Evolutionary conservation across 768 basidiomycete species (phyloP).

Genomic region (Filobasidium wieringae): DNA sequence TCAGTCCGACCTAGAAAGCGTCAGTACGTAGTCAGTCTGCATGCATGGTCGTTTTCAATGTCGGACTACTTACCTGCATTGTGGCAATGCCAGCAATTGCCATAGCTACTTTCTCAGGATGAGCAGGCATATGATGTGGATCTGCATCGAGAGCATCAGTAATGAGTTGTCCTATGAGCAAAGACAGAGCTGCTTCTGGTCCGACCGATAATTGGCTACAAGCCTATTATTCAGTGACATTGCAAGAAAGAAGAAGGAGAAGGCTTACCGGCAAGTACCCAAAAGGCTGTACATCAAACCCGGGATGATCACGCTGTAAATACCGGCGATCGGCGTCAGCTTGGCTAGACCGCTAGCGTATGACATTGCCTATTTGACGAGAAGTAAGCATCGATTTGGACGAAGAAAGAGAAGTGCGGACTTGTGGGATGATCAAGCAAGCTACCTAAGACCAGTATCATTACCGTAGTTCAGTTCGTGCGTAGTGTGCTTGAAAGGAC

Average conservation of each 20-base stretch:
- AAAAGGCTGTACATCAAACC: conserved; percentile 81
- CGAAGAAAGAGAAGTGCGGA: conserved; percentile 1
- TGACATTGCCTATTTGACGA: conserved; percentile 75
- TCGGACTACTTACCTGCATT: conserved; percentile 51
- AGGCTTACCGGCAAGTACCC: conserved; percentile 54
- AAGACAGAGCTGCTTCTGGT: conserved; percentile 75
- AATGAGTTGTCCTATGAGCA: conserved; percentile 78
- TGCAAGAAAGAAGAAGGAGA: conserved; percentile 53
- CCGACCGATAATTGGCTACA: conserved; percentile 42
- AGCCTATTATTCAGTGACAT: neutral
- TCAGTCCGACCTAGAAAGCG: conserved; percentile 59
- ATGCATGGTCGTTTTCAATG: neutral
- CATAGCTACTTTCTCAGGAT: conserved; percentile 44
- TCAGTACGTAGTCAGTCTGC: neutral
- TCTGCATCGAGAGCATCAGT: conserved; percentile 52
- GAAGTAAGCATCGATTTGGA: neutral
- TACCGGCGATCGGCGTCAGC: conserved; percentile 68
- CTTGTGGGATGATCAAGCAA: conserved; percentile 40
- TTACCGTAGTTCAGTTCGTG: neutral
- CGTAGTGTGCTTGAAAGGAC: neutral
- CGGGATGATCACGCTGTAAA: conserved; percentile 78
- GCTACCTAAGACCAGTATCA: conserved; percentile 19
- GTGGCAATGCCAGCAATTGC: conserved; percentile 70
- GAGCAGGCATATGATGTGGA: conserved; percentile 40
- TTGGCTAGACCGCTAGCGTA: conserved; percentile 82